Percentiles rank a stretch among this genome's conserved stretches.
Evolutionary conservation across 2,329 filamentous ascomycete genomes (phyloP).

Genomic region (Aspergillus puulaauensis): DNA sequence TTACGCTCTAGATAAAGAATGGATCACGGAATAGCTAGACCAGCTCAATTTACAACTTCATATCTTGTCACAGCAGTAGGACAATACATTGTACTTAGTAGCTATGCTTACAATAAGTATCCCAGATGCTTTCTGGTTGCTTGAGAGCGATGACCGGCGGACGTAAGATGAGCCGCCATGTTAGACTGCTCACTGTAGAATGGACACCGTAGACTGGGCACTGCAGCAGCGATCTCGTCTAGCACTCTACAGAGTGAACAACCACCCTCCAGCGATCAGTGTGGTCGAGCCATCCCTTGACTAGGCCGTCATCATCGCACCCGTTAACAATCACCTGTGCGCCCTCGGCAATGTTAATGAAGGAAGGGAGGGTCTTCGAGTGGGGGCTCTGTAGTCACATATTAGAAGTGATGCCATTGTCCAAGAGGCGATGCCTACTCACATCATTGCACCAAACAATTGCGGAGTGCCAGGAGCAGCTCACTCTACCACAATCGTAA

Average conservation of each 20-base stretch:
- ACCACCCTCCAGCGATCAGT: neutral
- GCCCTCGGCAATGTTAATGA: neutral
- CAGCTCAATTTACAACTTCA: too few species aligned
- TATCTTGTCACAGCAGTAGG: too few species aligned
- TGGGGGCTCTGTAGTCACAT: neutral
- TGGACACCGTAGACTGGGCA: too few species aligned
- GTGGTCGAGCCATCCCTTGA: neutral
- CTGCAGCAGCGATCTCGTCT: neutral
- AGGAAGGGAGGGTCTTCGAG: neutral
- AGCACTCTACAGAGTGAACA: neutral
- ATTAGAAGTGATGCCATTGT: neutral
- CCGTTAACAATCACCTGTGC: neutral
- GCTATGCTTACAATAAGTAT: too few species aligned
- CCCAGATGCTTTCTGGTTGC: too few species aligned
- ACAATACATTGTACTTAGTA: too few species aligned
- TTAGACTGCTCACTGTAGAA: too few species aligned
- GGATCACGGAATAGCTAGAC: too few species aligned
- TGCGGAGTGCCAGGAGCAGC: neutral
- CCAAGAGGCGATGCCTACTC: neutral
- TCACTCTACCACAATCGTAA: neutral
- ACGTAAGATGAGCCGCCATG: too few species aligned
- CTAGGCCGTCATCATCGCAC: neutral
- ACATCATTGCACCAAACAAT: constrained; percentile 2
- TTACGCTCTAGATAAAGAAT: too few species aligned
- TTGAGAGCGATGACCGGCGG: too few species aligned